Percentiles rank a stretch among this genome's conserved stretches.
Evolutionary conservation across 2,329 filamentous ascomycete species (phyloP).

Genomic region (Cladosporium cucumerinum): DNA sequence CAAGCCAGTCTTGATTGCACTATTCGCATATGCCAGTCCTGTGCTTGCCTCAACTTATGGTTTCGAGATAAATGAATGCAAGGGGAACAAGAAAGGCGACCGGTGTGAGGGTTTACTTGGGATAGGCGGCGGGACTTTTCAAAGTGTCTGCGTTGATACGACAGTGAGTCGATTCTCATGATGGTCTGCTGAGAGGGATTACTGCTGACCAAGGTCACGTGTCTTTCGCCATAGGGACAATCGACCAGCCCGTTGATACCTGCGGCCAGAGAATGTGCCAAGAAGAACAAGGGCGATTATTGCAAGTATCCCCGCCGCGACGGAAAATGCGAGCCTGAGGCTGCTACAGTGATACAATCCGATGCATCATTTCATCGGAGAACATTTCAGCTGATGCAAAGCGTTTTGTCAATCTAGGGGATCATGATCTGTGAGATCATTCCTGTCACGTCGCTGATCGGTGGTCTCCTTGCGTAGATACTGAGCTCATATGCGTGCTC

Average conservation of each 20-base stretch:
- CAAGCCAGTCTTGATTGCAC: neutral
- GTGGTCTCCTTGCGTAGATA: no score
- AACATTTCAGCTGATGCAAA: no score
- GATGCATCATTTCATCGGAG: no score
- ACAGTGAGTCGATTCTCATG: neutral
- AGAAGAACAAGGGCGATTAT: neutral
- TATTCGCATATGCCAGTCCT: neutral
- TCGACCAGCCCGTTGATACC: neutral
- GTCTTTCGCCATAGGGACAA: neutral
- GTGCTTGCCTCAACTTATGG: neutral
- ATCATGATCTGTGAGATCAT: no score
- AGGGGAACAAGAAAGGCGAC: neutral
- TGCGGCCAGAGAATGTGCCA: neutral
- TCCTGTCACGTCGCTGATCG: no score
- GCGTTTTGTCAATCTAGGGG: no score
- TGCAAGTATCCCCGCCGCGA: neutral
- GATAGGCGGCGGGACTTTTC: no score
- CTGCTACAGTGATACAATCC: no score
- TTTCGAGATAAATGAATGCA: neutral
- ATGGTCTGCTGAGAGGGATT: neutral
- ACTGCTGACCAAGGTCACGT: neutral
- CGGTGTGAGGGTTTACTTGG: no score
- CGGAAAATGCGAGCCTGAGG: neutral
- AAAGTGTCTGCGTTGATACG: neutral
- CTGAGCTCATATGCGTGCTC: no score